These are phyloP conservation scores for Pogostemon cablin DNA, from an alignment of 257 asterid species.

Conservation along the genomic window DNA sequence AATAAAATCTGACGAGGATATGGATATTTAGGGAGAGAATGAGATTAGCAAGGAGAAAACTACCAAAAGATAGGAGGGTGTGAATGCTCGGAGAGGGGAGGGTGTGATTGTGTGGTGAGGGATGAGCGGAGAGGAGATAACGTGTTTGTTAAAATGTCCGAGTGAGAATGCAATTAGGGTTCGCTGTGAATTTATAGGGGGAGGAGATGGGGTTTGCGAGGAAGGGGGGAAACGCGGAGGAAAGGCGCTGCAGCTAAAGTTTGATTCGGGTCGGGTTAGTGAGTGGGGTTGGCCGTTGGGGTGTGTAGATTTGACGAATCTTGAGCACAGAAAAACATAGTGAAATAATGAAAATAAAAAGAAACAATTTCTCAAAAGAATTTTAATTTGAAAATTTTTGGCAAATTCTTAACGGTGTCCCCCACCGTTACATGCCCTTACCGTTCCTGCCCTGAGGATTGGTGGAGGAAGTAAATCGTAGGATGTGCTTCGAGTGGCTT, in stretches of 20 bases:
- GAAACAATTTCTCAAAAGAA: too few species aligned
- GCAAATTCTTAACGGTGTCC: too few species aligned
- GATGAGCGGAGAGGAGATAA: slow-evolving; percentile 27
- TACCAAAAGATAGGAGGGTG: neutral
- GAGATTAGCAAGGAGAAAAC: neutral
- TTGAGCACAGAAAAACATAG: too few species aligned
- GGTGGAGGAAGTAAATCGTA: too few species aligned
- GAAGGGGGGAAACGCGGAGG: slow-evolving; percentile 34
- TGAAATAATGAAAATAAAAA: too few species aligned
- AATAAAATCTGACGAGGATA: too few species aligned
- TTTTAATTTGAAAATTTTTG: too few species aligned
- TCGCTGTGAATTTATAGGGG: slow-evolving; percentile 33
- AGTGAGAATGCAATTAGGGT: slow-evolving; percentile 38
- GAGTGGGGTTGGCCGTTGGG: neutral
- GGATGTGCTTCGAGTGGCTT: too few species aligned
- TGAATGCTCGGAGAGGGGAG: neutral
- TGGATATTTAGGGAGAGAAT: too few species aligned
- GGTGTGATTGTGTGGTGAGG: slow-evolving; percentile 31
- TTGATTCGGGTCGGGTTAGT: slow-evolving; percentile 1
- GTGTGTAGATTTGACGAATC: too few species aligned
- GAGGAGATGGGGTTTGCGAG: slow-evolving; percentile 23
- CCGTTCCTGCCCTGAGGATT: too few species aligned
- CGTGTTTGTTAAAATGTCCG: slow-evolving; percentile 32
- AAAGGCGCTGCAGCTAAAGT: slow-evolving; percentile 31
- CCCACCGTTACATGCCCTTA: too few species aligned